A percentile compares a stretch with the other conserved stretches of the same genome.
Evolutionary conservation across 495 filamentous ascomycete species (phyloP).

Genomic region (Penicillium salamii): DNA sequence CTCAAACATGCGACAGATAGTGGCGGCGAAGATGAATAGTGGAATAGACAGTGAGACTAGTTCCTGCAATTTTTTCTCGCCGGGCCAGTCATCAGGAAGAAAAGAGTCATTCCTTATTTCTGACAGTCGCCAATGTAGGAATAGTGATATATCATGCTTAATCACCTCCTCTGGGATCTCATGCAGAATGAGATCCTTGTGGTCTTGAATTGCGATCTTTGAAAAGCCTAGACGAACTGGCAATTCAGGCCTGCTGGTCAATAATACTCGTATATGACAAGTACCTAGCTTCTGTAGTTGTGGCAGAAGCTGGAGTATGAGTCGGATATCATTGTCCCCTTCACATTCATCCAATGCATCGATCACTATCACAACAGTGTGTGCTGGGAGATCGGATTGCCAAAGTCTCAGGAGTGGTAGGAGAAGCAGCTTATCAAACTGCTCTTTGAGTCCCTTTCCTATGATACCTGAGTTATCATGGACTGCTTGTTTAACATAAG

Average conservation of each 20-base stretch:
- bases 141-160: slow-evolving; percentile 26
- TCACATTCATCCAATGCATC: slow-evolving; percentile 55
- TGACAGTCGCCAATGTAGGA: slow-evolving; percentile 17
- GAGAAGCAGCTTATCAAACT: slow-evolving; percentile 48
- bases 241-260: slow-evolving; percentile 45
- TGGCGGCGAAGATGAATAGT: slow-evolving; percentile 34
- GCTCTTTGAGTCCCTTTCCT: slow-evolving; percentile 35
- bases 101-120: slow-evolving; percentile 9
- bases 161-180: slow-evolving; percentile 12
- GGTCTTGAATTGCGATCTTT: background rate
- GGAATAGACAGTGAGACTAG: slow-evolving; percentile 21
- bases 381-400: background rate
- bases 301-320: slow-evolving; percentile 35
- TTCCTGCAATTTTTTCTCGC: slow-evolving; percentile 3
- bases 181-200: background rate
- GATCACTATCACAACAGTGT: slow-evolving; percentile 32
- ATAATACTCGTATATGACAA: slow-evolving; percentile 19
- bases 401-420: slow-evolving; percentile 23
- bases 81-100: slow-evolving; percentile 39
- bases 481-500: slow-evolving; percentile 31
- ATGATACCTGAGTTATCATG: slow-evolving; percentile 26
- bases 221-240: slow-evolving; percentile 34
- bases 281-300: slow-evolving; percentile 2
- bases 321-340: slow-evolving; percentile 28
- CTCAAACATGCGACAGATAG: background rate